Evolutionary conservation across 2,329 filamentous ascomycete species (phyloP), one percentile per base, ranked within the genome.

Genomic region (Westerdykella ornata): DNA sequence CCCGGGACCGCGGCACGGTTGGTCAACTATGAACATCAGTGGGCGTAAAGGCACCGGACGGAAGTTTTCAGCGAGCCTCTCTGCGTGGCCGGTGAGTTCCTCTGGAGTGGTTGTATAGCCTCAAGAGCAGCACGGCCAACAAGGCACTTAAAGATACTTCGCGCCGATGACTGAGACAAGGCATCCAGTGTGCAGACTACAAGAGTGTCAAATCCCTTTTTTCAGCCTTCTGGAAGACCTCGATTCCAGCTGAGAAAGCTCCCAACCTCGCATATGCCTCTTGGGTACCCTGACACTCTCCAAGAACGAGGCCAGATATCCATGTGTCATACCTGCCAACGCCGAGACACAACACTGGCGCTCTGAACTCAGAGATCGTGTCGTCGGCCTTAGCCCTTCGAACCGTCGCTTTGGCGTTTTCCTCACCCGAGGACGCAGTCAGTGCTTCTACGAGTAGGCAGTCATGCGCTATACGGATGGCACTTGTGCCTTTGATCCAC

Each of bases 261-360:
- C 59, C 61, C 17, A 64, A 38, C 36, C 61, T 48, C 45, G 60
- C 54, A 44, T 47, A 59, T 8, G 43, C 36, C 1, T 34, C 40
- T 17, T 32, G 26, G 22, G 37, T 20, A 8, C 35, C 43, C 22
- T 42, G 22, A 6, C 55, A 55, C 2, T 46, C 29, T 2, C 56
- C 59, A 15, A 64, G 49, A 3, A 64, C 59, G 12, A 62, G 45
- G 3, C 59, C 58, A 16, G 51, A 53, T 13, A 59, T 47, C 43
- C 54, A 47, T 35, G 43, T 47, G 38, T 57, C 53, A 31, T 54
- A 57, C 33, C 51, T 48, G 15, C 49, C 55, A 9, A 62, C 42
- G 33, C 52, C 45, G n/a, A 62, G 40, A 35, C 54, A 62, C 11
- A 60, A 35, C 8, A 63, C 57, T 12, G 43, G 35, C 2, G 50